A percentile compares a stretch with the other conserved stretches of the same genome.
Evolutionary conservation across 1,284 basidiomycete species (phyloP).

Genomic region (Malassezia globosa): DNA sequence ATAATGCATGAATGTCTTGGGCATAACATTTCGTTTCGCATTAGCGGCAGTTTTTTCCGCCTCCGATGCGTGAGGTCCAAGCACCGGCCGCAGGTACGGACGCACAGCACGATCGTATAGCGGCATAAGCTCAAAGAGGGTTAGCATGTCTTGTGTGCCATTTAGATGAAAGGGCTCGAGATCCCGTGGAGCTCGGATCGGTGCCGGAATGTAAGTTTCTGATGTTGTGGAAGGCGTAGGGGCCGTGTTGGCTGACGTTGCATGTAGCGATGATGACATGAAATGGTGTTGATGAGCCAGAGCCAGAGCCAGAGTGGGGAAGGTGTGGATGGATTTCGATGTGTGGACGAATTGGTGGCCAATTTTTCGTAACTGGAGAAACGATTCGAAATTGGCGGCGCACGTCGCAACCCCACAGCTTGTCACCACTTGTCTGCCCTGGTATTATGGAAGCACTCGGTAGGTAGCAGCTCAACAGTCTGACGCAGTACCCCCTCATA

Average conservation of each 20-base stretch:
- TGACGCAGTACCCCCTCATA: slow-evolving; percentile 18
- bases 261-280: no score
- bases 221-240: no score
- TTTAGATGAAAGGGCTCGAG: slow-evolving; percentile 20
- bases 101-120: slow-evolving; percentile 33
- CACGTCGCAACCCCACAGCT: no score
- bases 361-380: not conserved
- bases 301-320: no score
- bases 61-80: not conserved
- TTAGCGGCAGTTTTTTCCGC: slow-evolving; percentile 2
- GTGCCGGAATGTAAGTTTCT: slow-evolving; percentile 1
- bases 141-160: slow-evolving; percentile 32
- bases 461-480: no score
- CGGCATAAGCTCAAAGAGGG: slow-evolving; percentile 28
- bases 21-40: slow-evolving; percentile 1
- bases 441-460: no score
- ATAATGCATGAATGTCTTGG: slow-evolving; percentile 14
- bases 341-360: not conserved
- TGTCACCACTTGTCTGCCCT: not conserved
- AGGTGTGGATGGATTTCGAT: no score
- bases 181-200: slow-evolving; percentile 5
- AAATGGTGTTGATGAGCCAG: no score
- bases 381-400: no score
- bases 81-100: slow-evolving; percentile 21
- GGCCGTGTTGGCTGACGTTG: no score